These are phyloP conservation scores for Thermothelomyces thermophilus DNA, from an alignment of 2,329 filamentous ascomycete species.

Conservation along the genomic window DNA sequence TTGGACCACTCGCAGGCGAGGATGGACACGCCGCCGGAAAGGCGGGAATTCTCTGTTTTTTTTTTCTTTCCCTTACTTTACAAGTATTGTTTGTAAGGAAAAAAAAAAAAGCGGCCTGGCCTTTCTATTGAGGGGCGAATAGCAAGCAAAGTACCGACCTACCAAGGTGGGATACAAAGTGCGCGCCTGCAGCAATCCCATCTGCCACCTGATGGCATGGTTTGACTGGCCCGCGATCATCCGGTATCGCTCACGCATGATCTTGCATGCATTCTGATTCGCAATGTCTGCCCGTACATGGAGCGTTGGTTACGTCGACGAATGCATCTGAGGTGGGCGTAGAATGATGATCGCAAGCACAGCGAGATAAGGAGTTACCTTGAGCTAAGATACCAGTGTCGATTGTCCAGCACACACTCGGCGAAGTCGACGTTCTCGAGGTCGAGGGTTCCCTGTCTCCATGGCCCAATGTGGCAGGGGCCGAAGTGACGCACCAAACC, in stretches of 20 bases:
- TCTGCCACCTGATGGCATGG: not conserved
- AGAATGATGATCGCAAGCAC: not conserved
- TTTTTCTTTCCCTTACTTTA: not conserved
- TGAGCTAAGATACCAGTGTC: slow-evolving; percentile 5
- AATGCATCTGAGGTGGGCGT: not conserved
- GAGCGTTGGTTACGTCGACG: not conserved
- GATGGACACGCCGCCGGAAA: slow-evolving; percentile 3
- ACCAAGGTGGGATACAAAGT: slow-evolving; percentile 12
- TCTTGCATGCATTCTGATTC: not conserved
- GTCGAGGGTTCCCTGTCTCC: slow-evolving; percentile 5
- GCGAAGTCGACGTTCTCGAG: not conserved
- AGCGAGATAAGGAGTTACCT: not conserved
- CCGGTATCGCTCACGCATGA: slow-evolving; percentile 16
- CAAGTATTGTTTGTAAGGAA: no score
- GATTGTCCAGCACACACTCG: not conserved
- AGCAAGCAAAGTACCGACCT: not conserved
- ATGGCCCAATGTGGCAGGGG: slow-evolving; percentile 7
- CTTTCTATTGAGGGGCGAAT: slow-evolving; percentile 8
- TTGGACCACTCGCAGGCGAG: slow-evolving; percentile 14
- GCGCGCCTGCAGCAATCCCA: not conserved
- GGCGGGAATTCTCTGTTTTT: slow-evolving; percentile 7
- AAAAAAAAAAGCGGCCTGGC: slow-evolving; percentile 7
- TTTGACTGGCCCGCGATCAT: slow-evolving; percentile 3
- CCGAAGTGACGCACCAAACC: not conserved
- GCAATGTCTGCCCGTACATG: not conserved